phyloP scores from a whole-genome alignment of 495 filamentous ascomycete genomes.

The Aspergillus funiculosus region DNA sequence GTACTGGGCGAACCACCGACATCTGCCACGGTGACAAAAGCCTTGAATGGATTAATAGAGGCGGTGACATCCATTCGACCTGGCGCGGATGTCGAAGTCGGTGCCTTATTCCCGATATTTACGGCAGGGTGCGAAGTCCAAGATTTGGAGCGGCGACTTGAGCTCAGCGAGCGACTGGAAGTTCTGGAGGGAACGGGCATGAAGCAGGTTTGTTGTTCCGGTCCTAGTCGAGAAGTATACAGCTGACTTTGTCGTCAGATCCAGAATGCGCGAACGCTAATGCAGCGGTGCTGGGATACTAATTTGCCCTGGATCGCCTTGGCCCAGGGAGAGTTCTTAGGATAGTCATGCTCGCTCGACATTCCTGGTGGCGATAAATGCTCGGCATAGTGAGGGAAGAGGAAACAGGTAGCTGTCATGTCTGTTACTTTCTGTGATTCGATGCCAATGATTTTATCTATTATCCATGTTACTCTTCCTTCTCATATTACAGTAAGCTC shows the following conservation, averaged over 20 bases:
- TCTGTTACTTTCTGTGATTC: too few relatives aligned
- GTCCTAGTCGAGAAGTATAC: not conserved
- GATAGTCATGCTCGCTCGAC: too few relatives aligned
- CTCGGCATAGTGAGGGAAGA: too few relatives aligned
- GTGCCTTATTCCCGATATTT: slow-evolving; percentile 77
- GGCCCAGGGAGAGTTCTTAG: slow-evolving; percentile 39
- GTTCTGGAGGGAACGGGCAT: slow-evolving; percentile 70
- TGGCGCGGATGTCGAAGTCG: slow-evolving; percentile 67
- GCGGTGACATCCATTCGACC: slow-evolving; percentile 57
- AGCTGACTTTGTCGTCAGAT: slow-evolving; percentile 24
- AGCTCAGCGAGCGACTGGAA: slow-evolving; percentile 62
- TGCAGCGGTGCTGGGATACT: slow-evolving; percentile 42
- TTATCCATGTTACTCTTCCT: too few relatives aligned
- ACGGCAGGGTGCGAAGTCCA: slow-evolving; percentile 73
- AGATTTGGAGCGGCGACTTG: slow-evolving; percentile 47
- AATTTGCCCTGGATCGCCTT: slow-evolving; percentile 40
- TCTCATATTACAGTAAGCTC: too few relatives aligned
- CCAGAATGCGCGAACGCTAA: slow-evolving; percentile 40
- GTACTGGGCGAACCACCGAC: slow-evolving; percentile 55
- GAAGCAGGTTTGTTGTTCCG: slow-evolving; percentile 52
- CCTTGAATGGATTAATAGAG: slow-evolving; percentile 57
- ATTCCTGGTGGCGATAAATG: too few relatives aligned
- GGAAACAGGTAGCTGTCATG: too few relatives aligned
- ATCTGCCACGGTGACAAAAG: slow-evolving; percentile 55
- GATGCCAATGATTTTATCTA: too few relatives aligned